These are phyloP conservation scores for Cystobasidiopsis lactophilus DNA, from an alignment of 768 basidiomycete genomes.

Conservation along the genomic window DNA sequence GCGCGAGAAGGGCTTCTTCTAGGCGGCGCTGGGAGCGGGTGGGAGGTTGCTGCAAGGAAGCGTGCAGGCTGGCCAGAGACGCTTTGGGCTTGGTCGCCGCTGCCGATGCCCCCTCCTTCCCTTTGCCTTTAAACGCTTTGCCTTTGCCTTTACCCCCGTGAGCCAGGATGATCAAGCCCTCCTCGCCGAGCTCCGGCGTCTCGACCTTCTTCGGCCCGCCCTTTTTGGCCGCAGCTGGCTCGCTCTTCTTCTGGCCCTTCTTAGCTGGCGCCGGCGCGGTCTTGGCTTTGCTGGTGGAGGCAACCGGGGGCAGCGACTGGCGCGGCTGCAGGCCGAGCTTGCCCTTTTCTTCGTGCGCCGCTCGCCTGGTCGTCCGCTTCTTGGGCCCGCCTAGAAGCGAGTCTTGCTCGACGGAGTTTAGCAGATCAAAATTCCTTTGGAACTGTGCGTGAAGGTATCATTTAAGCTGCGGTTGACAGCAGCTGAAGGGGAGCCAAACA, in stretches of 20 bases:
- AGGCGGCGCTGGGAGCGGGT: no score
- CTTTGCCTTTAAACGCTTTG: no score
- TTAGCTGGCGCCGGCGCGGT: background rate
- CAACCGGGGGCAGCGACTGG: background rate
- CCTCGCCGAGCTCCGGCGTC: no score
- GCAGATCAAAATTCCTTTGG: conserved; percentile 37
- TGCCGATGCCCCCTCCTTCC: background rate
- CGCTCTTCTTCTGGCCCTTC: background rate
- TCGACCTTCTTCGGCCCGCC: no score
- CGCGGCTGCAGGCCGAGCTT: conserved; percentile 23
- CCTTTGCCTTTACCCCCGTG: no score
- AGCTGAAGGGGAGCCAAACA: conserved; percentile 2
- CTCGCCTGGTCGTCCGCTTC: conserved; percentile 40
- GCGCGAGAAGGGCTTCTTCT: no score
- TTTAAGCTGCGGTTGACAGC: no score
- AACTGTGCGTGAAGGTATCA: no score
- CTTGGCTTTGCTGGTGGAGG: background rate
- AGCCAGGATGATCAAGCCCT: no score
- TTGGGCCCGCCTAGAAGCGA: conserved; percentile 28
- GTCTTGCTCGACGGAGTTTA: conserved; percentile 38
- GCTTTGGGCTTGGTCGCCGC: background rate
- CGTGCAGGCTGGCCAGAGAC: no score
- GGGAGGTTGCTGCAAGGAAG: no score
- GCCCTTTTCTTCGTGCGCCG: conserved; percentile 36
- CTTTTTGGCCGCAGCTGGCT: no score